Percentiles rank a stretch among this genome's conserved stretches.
Conservation (phyloP, 177 flowering plant species). For the Telopea speciosissima region DNA sequence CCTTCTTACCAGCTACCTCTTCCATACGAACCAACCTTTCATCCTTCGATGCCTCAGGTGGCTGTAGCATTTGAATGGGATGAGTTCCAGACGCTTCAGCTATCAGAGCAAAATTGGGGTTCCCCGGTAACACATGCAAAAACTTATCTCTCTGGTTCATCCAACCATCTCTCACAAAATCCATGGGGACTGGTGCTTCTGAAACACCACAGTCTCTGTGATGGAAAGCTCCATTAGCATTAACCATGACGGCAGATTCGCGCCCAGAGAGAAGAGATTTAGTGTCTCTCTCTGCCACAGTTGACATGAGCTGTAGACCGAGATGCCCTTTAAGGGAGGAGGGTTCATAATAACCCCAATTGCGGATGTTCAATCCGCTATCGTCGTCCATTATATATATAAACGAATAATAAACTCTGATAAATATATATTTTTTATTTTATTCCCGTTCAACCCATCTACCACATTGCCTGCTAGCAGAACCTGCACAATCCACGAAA, state of each 20-base stretch:
- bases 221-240: conserved; percentile 35
- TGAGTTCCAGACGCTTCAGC: conserved; percentile 39
- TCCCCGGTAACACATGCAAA: conserved; percentile 35
- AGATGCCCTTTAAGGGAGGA: conserved; percentile 31
- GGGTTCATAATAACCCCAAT: conserved; percentile 61
- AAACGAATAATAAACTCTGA: background rate
- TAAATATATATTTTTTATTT: background rate
- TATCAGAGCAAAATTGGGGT: conserved; percentile 26
- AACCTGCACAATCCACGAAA: background rate
- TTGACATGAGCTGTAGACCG: conserved; percentile 53
- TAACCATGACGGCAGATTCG: conserved; percentile 31
- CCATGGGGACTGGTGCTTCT: conserved; percentile 34
- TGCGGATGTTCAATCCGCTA: conserved; percentile 37
- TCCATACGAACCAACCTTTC: conserved; percentile 26
- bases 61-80: conserved; percentile 33
- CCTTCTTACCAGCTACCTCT: conserved; percentile 26
- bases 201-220: conserved; percentile 33
- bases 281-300: conserved; percentile 34
- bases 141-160: conserved; percentile 20
- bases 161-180: conserved; percentile 34
- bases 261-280: conserved; percentile 39
- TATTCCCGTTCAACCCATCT: background rate
- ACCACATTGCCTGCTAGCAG: conserved; percentile 1
- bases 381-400: conserved; percentile 46
- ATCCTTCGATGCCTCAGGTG: conserved; percentile 25